Evolutionary conservation across 1,139 yeast genomes (phyloP), one percentile per base, ranked within the genome.

Genomic region (Hyphopichia khmerensis): DNA sequence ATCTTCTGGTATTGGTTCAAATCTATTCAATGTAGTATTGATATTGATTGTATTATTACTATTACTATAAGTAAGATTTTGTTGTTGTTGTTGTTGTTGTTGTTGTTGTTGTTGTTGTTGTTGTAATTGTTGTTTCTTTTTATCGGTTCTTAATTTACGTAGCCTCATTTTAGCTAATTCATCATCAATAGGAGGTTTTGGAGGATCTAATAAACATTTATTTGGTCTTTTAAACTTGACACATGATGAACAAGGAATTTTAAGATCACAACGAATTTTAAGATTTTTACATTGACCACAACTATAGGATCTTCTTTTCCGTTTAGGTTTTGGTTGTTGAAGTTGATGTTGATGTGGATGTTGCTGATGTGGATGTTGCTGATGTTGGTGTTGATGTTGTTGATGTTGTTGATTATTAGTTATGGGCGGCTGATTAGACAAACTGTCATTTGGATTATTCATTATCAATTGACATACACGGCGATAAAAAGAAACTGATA

Each of bases 251-350:
- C 84, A 79, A 0, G 83, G 83, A 9, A 62, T 59, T 38, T 63
- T 57, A 42, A 76, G 66, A 48, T 79, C 80, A 59, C 84, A 79
- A 49, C 76, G 77, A 48, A 77, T 74, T 55, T 79, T 79, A 40
- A 75, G 69, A 24, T 64, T 55, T 51, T 76, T 77, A 51, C 84
- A 79, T 3, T 80, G 81, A 0, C 82, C 83, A 56, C 84, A 79
- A 44, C 77, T 74, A 52, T 79, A 79, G 26, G 80, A 73, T 43
- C 83, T 60, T 48, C 84, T 62, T 44, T 65, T 67, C 35, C 72
- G 51, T 47, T 64, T 65, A 13, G 47, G 43, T 40, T 48, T 44
- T n/a, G 15, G 6, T n/a, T 17, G 6, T 29, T 4, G 16, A n/a
- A 6, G 32, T 4, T 16, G 3, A 8, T 29, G 17, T 33, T n/a